A percentile compares a stretch with the other conserved stretches of the same genome.
Evolutionary conservation across 2,329 filamentous ascomycete genomes (phyloP).

Genomic region (Aspergillus novofumigatus): DNA sequence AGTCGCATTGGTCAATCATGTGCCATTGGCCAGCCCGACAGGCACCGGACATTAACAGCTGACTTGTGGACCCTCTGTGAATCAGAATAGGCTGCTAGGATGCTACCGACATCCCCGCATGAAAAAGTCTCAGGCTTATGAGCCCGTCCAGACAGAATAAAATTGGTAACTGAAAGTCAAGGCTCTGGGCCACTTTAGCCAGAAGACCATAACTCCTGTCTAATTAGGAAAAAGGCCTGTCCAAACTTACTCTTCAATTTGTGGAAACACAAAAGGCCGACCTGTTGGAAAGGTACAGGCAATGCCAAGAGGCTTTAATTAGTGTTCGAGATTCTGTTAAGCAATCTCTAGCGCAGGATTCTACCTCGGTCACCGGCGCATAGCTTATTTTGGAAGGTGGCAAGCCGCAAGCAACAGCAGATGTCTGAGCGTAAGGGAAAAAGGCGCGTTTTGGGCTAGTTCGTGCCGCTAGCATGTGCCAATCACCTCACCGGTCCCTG

Average conservation of each 20-base stretch:
- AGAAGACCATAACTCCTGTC: neutral
- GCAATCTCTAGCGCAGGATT: slow-evolving; percentile 2
- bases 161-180: neutral
- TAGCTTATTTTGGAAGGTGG: slow-evolving; percentile 4
- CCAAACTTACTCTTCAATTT: neutral
- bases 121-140: neutral
- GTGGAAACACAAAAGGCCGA: neutral
- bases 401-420: slow-evolving; percentile 1
- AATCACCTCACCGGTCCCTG: neutral
- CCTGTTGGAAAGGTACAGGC: neutral
- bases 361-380: slow-evolving; percentile 3
- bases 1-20: neutral
- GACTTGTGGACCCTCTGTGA: neutral
- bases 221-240: neutral
- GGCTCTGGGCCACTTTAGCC: neutral
- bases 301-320: neutral
- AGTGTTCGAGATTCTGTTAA: slow-evolving; percentile 1
- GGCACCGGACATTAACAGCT: neutral
- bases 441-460: neutral
- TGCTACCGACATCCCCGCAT: neutral
- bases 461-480: slow-evolving; percentile 1
- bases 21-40: neutral
- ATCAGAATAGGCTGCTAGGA: neutral
- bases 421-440: neutral
- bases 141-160: neutral